Evolutionary conservation across 2,329 filamentous ascomycete genomes (phyloP).

Genomic region (Leptographium flavum): DNA sequence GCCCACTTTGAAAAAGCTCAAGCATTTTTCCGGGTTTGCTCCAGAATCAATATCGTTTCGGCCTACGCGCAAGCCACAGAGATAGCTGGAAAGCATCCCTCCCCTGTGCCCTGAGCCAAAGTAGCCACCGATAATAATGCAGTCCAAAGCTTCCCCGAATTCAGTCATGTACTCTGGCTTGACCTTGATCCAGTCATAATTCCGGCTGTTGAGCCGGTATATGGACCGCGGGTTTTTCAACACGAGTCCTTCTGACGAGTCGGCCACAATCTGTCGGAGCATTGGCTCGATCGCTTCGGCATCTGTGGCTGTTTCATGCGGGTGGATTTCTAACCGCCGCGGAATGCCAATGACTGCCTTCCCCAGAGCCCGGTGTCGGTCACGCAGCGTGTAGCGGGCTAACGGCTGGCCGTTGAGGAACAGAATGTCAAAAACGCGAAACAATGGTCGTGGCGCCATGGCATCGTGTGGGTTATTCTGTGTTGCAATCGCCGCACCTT

Average conservation of each 20-base stretch:
- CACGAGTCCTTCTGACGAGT: slow-evolving; percentile 79
- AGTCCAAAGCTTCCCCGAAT: slow-evolving; percentile 86
- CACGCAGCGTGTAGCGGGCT: slow-evolving; percentile 68
- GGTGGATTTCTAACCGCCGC: slow-evolving; percentile 71
- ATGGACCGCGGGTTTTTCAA: slow-evolving; percentile 83
- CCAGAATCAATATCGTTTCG: slow-evolving; percentile 48
- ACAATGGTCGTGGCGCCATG: slow-evolving; percentile 59
- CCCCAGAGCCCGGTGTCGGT: slow-evolving; percentile 63
- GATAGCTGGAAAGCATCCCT: slow-evolving; percentile 67
- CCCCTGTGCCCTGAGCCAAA: slow-evolving; percentile 80
- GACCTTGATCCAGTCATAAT: slow-evolving; percentile 96
- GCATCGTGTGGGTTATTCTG: slow-evolving; percentile 55
- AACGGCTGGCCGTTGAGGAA: slow-evolving; percentile 71
- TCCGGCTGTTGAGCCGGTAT: slow-evolving; percentile 78
- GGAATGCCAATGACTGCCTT: slow-evolving; percentile 55
- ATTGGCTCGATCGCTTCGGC: slow-evolving; percentile 63
- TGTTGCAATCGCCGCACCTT: slow-evolving; percentile 73
- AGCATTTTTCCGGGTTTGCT: slow-evolving; percentile 57
- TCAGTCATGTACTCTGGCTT: slow-evolving; percentile 98
- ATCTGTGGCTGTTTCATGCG: slow-evolving; percentile 50
- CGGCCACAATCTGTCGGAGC: slow-evolving; percentile 70
- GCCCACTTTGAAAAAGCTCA: slow-evolving; percentile 97
- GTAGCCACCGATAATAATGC: slow-evolving; percentile 80
- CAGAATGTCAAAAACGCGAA: slow-evolving; percentile 80
- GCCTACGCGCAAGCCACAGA: slow-evolving; percentile 75